These are phyloP conservation scores for Avena insularis DNA, from an alignment of 176 grass and related monocot species.

Conservation along the genomic window DNA sequence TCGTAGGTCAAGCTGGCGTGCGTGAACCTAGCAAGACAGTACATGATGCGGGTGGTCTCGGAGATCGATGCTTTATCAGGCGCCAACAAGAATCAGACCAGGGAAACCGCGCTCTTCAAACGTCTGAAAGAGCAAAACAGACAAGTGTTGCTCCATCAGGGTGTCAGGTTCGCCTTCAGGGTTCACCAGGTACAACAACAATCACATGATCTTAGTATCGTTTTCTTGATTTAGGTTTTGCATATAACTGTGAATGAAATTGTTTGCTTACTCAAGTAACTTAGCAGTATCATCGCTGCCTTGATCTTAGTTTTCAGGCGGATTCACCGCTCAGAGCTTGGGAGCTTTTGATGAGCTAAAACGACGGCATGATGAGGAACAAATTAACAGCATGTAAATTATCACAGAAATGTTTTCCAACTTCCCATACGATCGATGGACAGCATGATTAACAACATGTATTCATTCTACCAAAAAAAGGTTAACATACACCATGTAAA, in stretches of 20 bases:
- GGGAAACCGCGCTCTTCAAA: slow-evolving; percentile 1
- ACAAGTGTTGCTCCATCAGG: slow-evolving; percentile 70
- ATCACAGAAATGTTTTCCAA: neutral
- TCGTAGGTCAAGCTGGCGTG: slow-evolving; percentile 72
- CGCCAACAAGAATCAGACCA: neutral
- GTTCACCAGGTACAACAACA: slow-evolving; percentile 64
- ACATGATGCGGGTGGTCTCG: slow-evolving; percentile 61
- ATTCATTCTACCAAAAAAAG: neutral
- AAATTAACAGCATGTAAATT: neutral
- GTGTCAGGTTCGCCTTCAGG: slow-evolving; percentile 72
- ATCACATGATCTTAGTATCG: neutral
- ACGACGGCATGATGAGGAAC: slow-evolving; percentile 37
- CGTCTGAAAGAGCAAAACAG: slow-evolving; percentile 62
- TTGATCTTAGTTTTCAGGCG: slow-evolving; percentile 56
- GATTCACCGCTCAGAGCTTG: slow-evolving; percentile 62
- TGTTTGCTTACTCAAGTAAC: neutral
- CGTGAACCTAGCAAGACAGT: slow-evolving; percentile 71
- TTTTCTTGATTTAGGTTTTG: neutral
- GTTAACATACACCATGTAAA: neutral
- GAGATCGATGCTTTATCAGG: slow-evolving; percentile 59
- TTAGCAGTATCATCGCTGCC: neutral
- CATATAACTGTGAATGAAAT: neutral
- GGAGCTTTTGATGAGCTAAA: slow-evolving; percentile 62
- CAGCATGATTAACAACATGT: neutral
- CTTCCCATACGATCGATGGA: neutral